These are phyloP conservation scores for Chlamydomonas urium DNA, from an alignment of 139 green algal genomes.

Conservation along the genomic window DNA sequence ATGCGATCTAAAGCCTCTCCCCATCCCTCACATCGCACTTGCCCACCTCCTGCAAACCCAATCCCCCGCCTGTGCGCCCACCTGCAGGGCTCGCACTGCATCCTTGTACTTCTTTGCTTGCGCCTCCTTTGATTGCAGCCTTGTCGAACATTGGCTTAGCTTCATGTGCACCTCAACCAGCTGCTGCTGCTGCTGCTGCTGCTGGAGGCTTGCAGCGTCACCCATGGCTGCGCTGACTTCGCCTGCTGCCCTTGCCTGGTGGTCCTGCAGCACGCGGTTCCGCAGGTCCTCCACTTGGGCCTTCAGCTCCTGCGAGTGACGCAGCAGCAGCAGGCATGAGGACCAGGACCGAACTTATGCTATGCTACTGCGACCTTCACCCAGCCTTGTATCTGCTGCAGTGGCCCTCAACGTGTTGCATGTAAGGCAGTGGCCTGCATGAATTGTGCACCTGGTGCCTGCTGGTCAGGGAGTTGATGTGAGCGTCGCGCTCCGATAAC, in stretches of 20 bases:
- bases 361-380: no score
- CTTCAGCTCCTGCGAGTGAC: conserved; percentile 21
- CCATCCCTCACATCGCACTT: not conserved
- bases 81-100: conserved; percentile 9
- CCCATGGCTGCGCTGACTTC: not conserved
- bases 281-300: conserved; percentile 18
- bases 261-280: conserved; percentile 8
- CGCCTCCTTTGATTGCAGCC: conserved; percentile 36
- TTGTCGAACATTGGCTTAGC: conserved; percentile 22
- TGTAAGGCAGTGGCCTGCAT: no score
- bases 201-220: conserved; percentile 10
- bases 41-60: not conserved
- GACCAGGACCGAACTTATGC: no score
- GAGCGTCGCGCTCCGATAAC: not conserved
- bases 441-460: conserved; percentile 8
- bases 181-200: conserved; percentile 11
- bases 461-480: not conserved
- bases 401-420: no score
- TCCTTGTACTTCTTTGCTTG: conserved; percentile 55
- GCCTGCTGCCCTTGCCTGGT: not conserved
- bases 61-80: not conserved
- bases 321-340: not conserved
- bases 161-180: conserved; percentile 35
- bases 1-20: not conserved
- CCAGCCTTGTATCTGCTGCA: no score